These are phyloP conservation scores for Rubus idaeus DNA, from an alignment of 306 rosid species.

Conservation along the genomic window DNA sequence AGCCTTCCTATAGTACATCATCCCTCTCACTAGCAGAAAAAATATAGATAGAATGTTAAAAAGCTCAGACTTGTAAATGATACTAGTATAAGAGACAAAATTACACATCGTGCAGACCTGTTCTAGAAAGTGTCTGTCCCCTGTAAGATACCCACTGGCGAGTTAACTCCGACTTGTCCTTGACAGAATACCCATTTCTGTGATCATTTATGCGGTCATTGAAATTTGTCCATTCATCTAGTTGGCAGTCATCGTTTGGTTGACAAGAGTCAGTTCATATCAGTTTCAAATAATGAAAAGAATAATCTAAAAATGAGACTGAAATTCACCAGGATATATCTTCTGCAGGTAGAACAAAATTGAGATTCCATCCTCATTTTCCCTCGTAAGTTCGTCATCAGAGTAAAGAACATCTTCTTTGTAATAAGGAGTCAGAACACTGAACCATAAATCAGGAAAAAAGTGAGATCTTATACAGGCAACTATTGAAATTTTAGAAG, in stretches of 20 bases:
- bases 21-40: slow-evolving; percentile 81
- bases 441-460: slow-evolving; percentile 35
- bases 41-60: slow-evolving; percentile 21
- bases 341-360: slow-evolving; percentile 81
- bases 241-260: slow-evolving; percentile 26
- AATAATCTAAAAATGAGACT: slow-evolving; percentile 21
- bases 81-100: slow-evolving; percentile 10
- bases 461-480: slow-evolving; percentile 24
- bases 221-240: slow-evolving; percentile 93
- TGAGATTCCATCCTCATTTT: slow-evolving; percentile 96
- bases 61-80: slow-evolving; percentile 20
- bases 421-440: slow-evolving; percentile 97
- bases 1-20: slow-evolving; percentile 89
- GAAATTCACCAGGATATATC: slow-evolving; percentile 87
- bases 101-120: slow-evolving; percentile 57
- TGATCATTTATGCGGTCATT: slow-evolving; percentile 44
- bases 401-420: slow-evolving; percentile 87
- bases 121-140: slow-evolving; percentile 93
- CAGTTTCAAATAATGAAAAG: not conserved
- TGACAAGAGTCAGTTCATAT: slow-evolving; percentile 21
- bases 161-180: slow-evolving; percentile 38
- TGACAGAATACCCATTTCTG: slow-evolving; percentile 5
- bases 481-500: slow-evolving; percentile 4
- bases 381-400: slow-evolving; percentile 52
- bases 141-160: slow-evolving; percentile 94